Conservation (phyloP, 106 monocot species). For the Cymbidium sinense region DNA sequence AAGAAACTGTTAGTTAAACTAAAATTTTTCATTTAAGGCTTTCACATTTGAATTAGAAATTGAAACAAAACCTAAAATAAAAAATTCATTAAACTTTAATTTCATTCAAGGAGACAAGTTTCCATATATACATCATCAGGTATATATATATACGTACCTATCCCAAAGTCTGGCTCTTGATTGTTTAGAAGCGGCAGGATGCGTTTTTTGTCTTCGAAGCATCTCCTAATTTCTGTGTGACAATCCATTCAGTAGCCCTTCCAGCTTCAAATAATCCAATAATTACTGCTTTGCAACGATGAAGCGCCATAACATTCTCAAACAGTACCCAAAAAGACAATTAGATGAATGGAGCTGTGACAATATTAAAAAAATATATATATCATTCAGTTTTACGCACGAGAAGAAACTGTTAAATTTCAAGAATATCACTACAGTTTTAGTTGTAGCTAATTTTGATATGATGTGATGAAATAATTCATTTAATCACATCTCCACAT, state of each 20-base stretch:
- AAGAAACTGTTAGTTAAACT: no score
- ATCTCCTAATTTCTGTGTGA: conserved; percentile 56
- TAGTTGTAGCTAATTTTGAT: no score
- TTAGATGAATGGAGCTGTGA: conserved; percentile 39
- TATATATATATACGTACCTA: not conserved
- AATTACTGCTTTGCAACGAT: conserved; percentile 44
- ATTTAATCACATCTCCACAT: no score
- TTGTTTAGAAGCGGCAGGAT: not conserved
- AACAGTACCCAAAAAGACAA: conserved; percentile 70
- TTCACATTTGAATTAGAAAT: no score
- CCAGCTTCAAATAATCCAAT: conserved; percentile 46
- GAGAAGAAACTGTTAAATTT: not conserved
- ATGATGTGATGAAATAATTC: no score
- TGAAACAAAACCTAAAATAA: no score
- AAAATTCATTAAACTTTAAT: no score
- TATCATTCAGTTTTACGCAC: not conserved
- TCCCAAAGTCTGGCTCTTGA: not conserved
- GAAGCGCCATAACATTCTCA: conserved; percentile 70
- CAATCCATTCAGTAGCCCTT: conserved; percentile 61
- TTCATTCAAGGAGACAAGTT: no score
- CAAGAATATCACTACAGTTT: no score
- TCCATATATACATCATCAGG: no score
- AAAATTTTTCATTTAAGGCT: no score
- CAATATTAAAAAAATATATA: not conserved
- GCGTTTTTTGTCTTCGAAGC: conserved; percentile 3